phyloP scores from a whole-genome alignment of 495 filamentous ascomycete genomes.

The Daldinia vernicosa region DNA sequence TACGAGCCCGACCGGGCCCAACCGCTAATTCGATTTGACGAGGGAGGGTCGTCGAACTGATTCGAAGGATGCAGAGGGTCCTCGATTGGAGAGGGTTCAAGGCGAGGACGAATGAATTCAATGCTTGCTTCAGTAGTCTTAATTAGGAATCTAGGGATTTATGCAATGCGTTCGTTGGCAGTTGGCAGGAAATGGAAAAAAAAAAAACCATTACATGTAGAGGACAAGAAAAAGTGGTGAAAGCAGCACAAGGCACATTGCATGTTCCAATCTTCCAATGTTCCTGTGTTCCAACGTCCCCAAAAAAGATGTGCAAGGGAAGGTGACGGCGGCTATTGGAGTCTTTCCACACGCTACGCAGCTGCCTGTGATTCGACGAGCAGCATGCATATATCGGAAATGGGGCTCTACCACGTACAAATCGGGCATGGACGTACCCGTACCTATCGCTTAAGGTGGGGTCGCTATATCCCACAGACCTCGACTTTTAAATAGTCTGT shows the following conservation, averaged over 20 bases:
- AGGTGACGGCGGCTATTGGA: slow-evolving; percentile 44
- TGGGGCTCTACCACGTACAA: slow-evolving; percentile 3
- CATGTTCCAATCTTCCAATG: slow-evolving; percentile 17
- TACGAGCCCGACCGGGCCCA: slow-evolving; percentile 49
- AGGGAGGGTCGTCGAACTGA: slow-evolving; percentile 9
- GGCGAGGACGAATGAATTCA: slow-evolving; percentile 13
- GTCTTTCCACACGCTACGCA: slow-evolving; percentile 46
- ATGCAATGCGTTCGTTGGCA: slow-evolving; percentile 14
- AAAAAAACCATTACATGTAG: not conserved
- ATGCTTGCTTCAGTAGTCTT: not conserved
- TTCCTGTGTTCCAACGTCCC: slow-evolving; percentile 3
- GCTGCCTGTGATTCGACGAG: slow-evolving; percentile 44
- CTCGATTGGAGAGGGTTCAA: slow-evolving; percentile 7
- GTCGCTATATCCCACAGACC: not conserved
- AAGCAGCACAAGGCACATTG: slow-evolving; percentile 27
- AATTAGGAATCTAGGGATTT: slow-evolving; percentile 6
- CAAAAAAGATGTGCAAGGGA: slow-evolving; percentile 26
- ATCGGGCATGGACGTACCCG: slow-evolving; percentile 1
- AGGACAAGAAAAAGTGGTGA: slow-evolving; percentile 33
- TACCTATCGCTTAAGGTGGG: slow-evolving; percentile 7
- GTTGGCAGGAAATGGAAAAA: not conserved
- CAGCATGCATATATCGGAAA: slow-evolving; percentile 17
- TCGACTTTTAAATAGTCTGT: not conserved
- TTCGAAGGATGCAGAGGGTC: slow-evolving; percentile 11
- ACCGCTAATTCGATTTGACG: slow-evolving; percentile 22